Percentiles rank a stretch among this genome's conserved stretches.
These are phyloP conservation scores for Neotropicomus parvogracilis DNA, from an alignment of 1,284 basidiomycete species.

Conservation along the genomic window DNA sequence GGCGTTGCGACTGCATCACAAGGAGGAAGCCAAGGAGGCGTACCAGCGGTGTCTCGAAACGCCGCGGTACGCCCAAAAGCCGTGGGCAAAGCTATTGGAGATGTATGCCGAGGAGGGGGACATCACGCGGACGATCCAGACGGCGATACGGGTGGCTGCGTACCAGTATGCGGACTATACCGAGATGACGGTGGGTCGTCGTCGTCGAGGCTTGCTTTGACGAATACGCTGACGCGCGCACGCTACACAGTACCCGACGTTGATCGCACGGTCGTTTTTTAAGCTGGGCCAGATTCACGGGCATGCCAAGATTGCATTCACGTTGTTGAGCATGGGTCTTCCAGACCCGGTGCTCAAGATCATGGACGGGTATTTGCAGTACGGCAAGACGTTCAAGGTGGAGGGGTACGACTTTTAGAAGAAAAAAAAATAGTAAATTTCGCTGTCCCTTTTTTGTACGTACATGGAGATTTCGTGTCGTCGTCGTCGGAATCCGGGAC, in stretches of 20 bases:
- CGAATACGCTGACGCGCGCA: not conserved
- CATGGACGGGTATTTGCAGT: slow-evolving; percentile 80
- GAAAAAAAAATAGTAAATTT: too few relatives aligned
- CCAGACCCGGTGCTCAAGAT: slow-evolving; percentile 82
- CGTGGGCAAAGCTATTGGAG: slow-evolving; percentile 90
- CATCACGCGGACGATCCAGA: slow-evolving; percentile 85
- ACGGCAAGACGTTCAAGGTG: slow-evolving; percentile 78
- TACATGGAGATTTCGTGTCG: too few relatives aligned
- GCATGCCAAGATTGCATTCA: slow-evolving; percentile 91
- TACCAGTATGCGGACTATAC: slow-evolving; percentile 87
- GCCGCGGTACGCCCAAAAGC: slow-evolving; percentile 84
- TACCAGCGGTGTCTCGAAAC: slow-evolving; percentile 92
- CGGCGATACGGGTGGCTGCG: slow-evolving; percentile 87
- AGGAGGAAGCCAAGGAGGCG: slow-evolving; percentile 96
- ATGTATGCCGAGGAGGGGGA: slow-evolving; percentile 94
- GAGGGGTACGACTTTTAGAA: slow-evolving; percentile 50
- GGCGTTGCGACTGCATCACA: slow-evolving; percentile 88
- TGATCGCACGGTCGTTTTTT: slow-evolving; percentile 87
- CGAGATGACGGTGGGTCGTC: slow-evolving; percentile 70
- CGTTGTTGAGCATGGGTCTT: slow-evolving; percentile 88
- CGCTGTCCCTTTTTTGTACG: too few relatives aligned
- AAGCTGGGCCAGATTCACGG: slow-evolving; percentile 94
- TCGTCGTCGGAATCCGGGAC: not conserved
- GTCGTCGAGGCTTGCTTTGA: not conserved
- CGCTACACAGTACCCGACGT: slow-evolving; percentile 73